Percentiles rank a stretch among this genome's conserved stretches.
These are phyloP conservation scores for Backusella mclennaniae DNA, from an alignment of 192 early-diverging fungal genomes.

Conservation along the genomic window DNA sequence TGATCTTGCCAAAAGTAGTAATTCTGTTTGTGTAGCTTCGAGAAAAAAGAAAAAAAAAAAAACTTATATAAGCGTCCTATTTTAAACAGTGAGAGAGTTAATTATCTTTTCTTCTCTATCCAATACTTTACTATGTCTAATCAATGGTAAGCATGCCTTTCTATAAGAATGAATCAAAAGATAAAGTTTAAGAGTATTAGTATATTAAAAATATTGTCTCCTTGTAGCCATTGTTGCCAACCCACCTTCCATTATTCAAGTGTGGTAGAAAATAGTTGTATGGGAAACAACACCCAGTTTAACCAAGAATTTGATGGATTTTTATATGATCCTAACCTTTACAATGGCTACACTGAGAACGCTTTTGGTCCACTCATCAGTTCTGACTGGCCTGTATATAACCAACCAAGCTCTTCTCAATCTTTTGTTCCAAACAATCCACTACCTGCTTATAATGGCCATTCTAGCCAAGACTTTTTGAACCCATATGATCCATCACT, in stretches of 20 bases:
- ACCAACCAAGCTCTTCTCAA: background rate
- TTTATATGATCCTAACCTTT: background rate
- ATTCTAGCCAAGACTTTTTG: background rate
- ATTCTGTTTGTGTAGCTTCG: background rate
- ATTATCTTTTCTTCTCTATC: background rate
- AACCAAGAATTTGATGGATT: background rate
- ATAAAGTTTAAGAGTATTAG: background rate
- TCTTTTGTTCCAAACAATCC: background rate
- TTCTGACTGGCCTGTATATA: background rate
- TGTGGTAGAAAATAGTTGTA: background rate
- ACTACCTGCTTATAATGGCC: background rate
- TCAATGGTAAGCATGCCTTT: background rate
- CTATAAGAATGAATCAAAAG: background rate
- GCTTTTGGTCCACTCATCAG: background rate
- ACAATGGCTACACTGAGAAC: background rate
- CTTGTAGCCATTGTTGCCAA: background rate
- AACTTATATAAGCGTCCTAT: background rate
- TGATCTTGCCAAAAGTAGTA: background rate
- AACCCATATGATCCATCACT: background rate
- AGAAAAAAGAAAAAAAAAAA: background rate
- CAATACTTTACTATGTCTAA: background rate
- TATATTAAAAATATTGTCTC: background rate
- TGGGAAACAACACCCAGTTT: background rate
- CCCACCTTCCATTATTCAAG: background rate
- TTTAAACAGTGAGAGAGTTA: background rate